Percentiles rank a stretch among this genome's conserved stretches.
phyloP scores from a whole-genome alignment of 2,329 filamentous ascomycete genomes.

The Thelonectria rubi region DNA sequence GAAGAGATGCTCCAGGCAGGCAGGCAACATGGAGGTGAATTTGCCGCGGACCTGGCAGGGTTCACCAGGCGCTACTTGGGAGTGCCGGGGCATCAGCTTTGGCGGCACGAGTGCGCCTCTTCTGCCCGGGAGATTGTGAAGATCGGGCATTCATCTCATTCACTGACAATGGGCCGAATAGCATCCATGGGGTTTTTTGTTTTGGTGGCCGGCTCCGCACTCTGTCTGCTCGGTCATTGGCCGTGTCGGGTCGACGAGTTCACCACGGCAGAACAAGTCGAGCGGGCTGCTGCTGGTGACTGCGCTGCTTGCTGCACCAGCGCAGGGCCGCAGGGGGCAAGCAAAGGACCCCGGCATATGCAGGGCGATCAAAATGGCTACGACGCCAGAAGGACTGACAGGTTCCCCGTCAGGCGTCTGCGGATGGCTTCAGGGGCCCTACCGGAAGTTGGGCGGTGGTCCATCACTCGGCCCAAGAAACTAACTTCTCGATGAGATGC shows the following conservation, averaged over 20 bases:
- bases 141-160: neutral
- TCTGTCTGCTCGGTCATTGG: constrained; percentile 19
- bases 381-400: constrained; percentile 17
- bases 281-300: too few species aligned
- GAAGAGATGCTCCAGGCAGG: constrained; percentile 1
- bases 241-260: constrained; percentile 11
- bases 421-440: constrained; percentile 5
- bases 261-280: neutral
- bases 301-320: neutral
- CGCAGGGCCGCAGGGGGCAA: constrained; percentile 4
- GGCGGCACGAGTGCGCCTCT: constrained; percentile 1
- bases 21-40: neutral
- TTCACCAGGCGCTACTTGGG: neutral
- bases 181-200: neutral
- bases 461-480: constrained; percentile 1
- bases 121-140: neutral
- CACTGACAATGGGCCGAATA: constrained; percentile 18
- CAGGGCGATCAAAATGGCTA: constrained; percentile 23
- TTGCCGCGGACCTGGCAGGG: too few species aligned
- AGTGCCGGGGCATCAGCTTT: constrained; percentile 7
- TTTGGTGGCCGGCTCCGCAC: constrained; percentile 1
- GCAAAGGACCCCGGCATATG: constrained; percentile 11
- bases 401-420: neutral
- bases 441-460: constrained; percentile 9
- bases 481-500: neutral